These are phyloP conservation scores for Rickenella mellea DNA, from an alignment of 768 basidiomycete species.

Conservation along the genomic window DNA sequence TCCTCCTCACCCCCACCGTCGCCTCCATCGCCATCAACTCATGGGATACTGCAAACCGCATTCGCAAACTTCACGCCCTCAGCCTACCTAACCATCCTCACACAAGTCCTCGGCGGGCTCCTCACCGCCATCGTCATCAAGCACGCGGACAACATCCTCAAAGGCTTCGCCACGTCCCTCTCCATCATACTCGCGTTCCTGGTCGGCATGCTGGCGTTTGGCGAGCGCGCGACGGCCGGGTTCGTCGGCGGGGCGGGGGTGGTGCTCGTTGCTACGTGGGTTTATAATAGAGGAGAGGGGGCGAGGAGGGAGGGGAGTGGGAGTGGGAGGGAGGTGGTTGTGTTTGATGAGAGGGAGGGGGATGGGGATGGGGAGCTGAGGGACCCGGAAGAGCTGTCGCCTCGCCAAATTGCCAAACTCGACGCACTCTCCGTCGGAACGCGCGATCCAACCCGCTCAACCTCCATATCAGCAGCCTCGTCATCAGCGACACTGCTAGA, in stretches of 20 bases:
- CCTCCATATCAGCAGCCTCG: too few relatives aligned
- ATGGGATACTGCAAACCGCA: constrained; percentile 44
- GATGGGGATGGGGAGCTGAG: too few relatives aligned
- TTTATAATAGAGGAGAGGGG: constrained; percentile 88
- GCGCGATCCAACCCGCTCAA: too few relatives aligned
- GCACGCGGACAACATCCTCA: constrained; percentile 90
- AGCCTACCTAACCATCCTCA: constrained; percentile 90
- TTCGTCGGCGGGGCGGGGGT: constrained; percentile 82
- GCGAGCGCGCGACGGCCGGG: constrained; percentile 77
- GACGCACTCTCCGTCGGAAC: too few relatives aligned
- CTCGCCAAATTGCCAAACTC: too few relatives aligned
- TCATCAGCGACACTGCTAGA: too few relatives aligned
- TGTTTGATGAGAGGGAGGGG: too few relatives aligned
- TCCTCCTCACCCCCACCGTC: too few relatives aligned
- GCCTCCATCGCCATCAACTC: constrained; percentile 30
- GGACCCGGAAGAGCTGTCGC: too few relatives aligned
- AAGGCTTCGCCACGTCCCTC: constrained; percentile 95
- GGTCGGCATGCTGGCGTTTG: constrained; percentile 84
- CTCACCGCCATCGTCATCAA: constrained; percentile 95
- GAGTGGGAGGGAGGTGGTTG: too few relatives aligned
- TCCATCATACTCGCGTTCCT: constrained; percentile 94
- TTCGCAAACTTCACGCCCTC: constrained; percentile 86
- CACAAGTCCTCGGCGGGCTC: constrained; percentile 89
- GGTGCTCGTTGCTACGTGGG: constrained; percentile 83
- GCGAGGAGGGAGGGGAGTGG: too few relatives aligned